Evolutionary conservation across 164 flowering plant genomes (phyloP).

Genomic region (Aristolochia californica): DNA sequence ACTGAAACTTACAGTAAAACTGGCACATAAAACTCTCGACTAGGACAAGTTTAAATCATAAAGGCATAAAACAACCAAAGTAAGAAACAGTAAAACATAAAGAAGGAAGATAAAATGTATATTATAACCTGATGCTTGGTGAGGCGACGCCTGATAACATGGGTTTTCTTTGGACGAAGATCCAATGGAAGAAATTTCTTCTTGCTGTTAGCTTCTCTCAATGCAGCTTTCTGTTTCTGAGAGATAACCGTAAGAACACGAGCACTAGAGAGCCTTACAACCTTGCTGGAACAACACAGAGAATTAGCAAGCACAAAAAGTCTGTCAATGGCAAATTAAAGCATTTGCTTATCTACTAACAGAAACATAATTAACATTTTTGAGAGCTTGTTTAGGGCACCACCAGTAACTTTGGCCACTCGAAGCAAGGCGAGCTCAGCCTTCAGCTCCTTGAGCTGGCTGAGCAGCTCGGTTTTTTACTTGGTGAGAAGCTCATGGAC

Average conservation of each 20-base stretch:
- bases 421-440: constrained; percentile 66
- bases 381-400: constrained; percentile 75
- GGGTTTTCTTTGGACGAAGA: constrained; percentile 80
- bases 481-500: constrained; percentile 60
- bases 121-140: constrained; percentile 66
- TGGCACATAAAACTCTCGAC: too few relatives aligned
- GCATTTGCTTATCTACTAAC: not conserved
- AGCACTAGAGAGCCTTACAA: constrained; percentile 68
- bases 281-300: constrained; percentile 40
- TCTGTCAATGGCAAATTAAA: not conserved
- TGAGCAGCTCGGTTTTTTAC: constrained; percentile 39
- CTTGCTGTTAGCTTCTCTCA: constrained; percentile 68
- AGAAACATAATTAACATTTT: constrained; percentile 32
- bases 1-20: too few relatives aligned
- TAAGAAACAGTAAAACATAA: not conserved
- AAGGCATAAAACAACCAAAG: not conserved
- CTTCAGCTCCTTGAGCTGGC: constrained; percentile 60
- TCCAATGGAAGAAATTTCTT: constrained; percentile 70
- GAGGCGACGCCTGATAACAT: constrained; percentile 66
- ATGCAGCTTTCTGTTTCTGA: constrained; percentile 66
- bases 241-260: constrained; percentile 73
- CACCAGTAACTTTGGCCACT: constrained; percentile 75
- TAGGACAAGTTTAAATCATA: too few relatives aligned
- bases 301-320: not conserved
- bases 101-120: too few relatives aligned